Conservation (phyloP, 2,329 filamentous ascomycete species). For the Aspergillus floridensis region DNA sequence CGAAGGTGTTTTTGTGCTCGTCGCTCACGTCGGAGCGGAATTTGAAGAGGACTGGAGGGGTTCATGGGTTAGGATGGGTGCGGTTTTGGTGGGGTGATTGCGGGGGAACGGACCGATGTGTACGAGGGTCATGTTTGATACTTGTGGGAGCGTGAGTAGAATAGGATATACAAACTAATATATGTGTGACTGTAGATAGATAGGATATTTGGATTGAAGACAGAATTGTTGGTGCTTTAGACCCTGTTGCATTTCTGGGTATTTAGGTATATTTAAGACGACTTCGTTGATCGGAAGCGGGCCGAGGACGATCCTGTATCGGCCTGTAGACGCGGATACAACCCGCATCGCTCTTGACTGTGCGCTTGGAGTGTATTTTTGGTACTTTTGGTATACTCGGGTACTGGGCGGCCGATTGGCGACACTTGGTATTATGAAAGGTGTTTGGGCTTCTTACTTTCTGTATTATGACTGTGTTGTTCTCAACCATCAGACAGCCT, state of each 20-base stretch:
- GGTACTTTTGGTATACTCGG: no score
- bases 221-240: no score
- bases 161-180: not conserved
- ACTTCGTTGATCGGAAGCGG: not conserved
- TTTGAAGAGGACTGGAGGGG: conserved; percentile 50
- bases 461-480: no score
- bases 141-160: not conserved
- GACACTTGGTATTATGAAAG: no score
- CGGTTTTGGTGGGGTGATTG: no score
- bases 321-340: not conserved
- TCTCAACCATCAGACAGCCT: no score
- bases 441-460: no score
- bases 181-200: not conserved
- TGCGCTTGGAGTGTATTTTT: not conserved
- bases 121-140: conserved; percentile 23
- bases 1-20: conserved; percentile 47
- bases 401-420: no score
- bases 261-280: not conserved
- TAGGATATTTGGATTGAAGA: no score
- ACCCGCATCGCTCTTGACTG: not conserved
- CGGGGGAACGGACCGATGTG: conserved; percentile 22
- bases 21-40: conserved; percentile 45
- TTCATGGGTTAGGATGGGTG: no score
- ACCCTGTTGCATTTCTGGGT: no score
- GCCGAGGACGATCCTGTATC: not conserved